These are phyloP conservation scores for Sanghuangporus weigelae DNA, from an alignment of 1,284 basidiomycete genomes.

Conservation along the genomic window DNA sequence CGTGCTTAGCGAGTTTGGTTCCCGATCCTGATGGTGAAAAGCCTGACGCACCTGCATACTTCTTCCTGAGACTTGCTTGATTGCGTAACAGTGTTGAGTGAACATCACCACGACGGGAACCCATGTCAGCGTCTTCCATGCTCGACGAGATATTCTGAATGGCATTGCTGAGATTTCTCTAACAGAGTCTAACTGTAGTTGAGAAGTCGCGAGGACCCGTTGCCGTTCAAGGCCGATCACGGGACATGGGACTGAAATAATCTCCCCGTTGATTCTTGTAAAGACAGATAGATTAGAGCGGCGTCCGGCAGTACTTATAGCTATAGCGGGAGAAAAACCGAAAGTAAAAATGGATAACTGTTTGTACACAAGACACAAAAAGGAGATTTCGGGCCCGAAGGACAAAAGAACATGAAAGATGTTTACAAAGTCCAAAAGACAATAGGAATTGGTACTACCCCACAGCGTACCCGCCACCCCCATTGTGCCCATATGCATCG, in stretches of 20 bases:
- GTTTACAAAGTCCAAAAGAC: slow-evolving; percentile 4
- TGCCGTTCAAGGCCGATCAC: neutral
- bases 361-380: slow-evolving; percentile 10
- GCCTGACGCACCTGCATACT: slow-evolving; percentile 65
- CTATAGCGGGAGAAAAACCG: neutral
- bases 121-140: slow-evolving; percentile 43
- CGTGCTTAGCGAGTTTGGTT: neutral
- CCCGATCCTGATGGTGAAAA: neutral
- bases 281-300: slow-evolving; percentile 6
- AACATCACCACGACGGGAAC: slow-evolving; percentile 48
- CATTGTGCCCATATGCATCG: slow-evolving; percentile 9
- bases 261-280: neutral
- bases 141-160: slow-evolving; percentile 1
- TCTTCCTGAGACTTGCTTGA: slow-evolving; percentile 53
- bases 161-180: neutral
- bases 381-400: neutral
- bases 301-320: neutral
- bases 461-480: slow-evolving; percentile 13
- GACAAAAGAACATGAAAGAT: neutral
- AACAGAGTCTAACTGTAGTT: no score
- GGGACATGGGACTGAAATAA: neutral
- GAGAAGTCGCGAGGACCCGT: neutral
- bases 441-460: neutral
- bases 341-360: neutral
- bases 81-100: slow-evolving; percentile 44